A percentile compares a stretch with the other conserved stretches of the same genome.
phyloP scores from a whole-genome alignment of 352 stramenopile species.

The Pythium biforme region DNA sequence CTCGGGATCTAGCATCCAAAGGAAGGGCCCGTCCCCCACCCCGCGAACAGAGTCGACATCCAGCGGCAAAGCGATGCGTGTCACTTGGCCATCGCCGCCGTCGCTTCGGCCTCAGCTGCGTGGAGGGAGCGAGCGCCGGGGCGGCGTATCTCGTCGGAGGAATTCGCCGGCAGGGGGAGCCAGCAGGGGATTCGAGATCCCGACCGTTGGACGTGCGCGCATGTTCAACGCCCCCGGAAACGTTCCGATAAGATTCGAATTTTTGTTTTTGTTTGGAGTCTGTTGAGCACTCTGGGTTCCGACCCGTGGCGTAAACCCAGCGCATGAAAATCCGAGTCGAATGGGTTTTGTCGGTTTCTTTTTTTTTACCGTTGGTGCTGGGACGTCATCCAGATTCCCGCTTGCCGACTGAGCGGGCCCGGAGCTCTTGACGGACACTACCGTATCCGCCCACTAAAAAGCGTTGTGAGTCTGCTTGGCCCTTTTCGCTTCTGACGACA shows the following conservation, averaged over 20 bases:
- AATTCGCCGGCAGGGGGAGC: constrained; percentile 1
- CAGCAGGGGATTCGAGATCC: not conserved
- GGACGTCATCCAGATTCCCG: no score
- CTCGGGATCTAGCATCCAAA: not conserved
- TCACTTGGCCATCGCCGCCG: constrained; percentile 15
- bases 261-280: not conserved
- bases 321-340: not conserved
- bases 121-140: no score
- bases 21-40: not conserved
- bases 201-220: constrained; percentile 4
- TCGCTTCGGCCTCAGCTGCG: not conserved
- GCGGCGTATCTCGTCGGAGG: not conserved
- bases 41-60: no score
- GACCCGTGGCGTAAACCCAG: not conserved
- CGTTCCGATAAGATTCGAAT: constrained; percentile 3
- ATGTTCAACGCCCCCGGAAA: constrained; percentile 6
- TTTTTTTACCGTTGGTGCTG: no score
- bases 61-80: no score
- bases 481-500: no score
- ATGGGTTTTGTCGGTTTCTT: constrained; percentile 1
- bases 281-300: constrained; percentile 6
- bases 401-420: not conserved
- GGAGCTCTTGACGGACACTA: no score
- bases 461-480: no score
- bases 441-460: no score